Evolutionary conservation across 495 filamentous ascomycete species (phyloP).

Genomic region (Penicillium flavigenum): DNA sequence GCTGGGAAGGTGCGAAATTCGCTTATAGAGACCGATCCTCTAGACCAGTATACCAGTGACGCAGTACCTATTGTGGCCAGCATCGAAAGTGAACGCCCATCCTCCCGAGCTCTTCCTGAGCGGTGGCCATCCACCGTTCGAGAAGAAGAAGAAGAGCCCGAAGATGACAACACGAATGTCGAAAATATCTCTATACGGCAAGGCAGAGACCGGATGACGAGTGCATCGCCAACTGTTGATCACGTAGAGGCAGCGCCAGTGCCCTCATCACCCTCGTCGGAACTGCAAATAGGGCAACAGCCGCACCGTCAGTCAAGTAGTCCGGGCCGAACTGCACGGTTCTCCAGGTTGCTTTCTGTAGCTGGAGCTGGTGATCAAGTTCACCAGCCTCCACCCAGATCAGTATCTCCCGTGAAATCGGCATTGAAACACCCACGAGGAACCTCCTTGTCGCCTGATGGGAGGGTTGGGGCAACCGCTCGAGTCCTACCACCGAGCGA

Average conservation of each 20-base stretch:
- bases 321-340: slow-evolving; percentile 70
- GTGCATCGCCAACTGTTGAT: slow-evolving; percentile 18
- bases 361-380: slow-evolving; percentile 47
- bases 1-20: not conserved
- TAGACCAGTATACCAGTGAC: slow-evolving; percentile 5
- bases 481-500: slow-evolving; percentile 51
- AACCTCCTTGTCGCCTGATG: slow-evolving; percentile 49
- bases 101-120: slow-evolving; percentile 27
- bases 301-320: slow-evolving; percentile 51
- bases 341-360: slow-evolving; percentile 59
- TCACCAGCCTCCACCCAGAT: slow-evolving; percentile 76
- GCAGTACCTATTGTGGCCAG: not conserved
- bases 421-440: slow-evolving; percentile 71
- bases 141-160: slow-evolving; percentile 61
- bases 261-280: slow-evolving; percentile 14
- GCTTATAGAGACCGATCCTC: slow-evolving; percentile 12
- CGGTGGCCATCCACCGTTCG: slow-evolving; percentile 62
- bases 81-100: slow-evolving; percentile 11
- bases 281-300: slow-evolving; percentile 10
- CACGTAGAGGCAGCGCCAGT: slow-evolving; percentile 17
- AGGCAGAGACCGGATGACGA: slow-evolving; percentile 12
- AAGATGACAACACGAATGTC: slow-evolving; percentile 24
- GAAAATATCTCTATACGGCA: slow-evolving; percentile 7
- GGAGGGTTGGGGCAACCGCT: slow-evolving; percentile 23
- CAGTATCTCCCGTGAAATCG: slow-evolving; percentile 82